Base-by-base conservation (phyloP, 2,329 filamentous ascomycete species). In the Colletotrichum tropicale region DNA sequence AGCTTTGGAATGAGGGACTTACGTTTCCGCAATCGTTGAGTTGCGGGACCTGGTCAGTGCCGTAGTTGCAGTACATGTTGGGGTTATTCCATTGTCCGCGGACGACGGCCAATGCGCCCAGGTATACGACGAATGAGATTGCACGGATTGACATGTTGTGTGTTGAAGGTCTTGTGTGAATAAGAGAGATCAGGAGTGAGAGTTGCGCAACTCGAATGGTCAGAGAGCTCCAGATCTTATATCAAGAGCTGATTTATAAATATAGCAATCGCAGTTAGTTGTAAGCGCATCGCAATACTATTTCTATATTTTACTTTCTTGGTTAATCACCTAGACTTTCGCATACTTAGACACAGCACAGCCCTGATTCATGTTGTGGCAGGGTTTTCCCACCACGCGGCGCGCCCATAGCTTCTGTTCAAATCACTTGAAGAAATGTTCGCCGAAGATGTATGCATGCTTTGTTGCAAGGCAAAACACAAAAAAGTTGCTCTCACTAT, bases 201-300 rank as follows among this genome's bases (percentile, higher is more conserved):
- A 5, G 43, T 52, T 21, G n/a, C 43, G 43, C 10, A 52, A 13
- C 10, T 21, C 2, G 0, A 0, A 13, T 1, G 3, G n/a, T 2
- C 0, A 13, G 43, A 52, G 1, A 52, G 0, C 2, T 21, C n/a
- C 2, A 1, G 6, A 5, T 7, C n/a, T 52, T 52, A 21, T 52
- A 21, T 21, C 12, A 1, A 21, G n/a, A 52, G n/a, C n/a, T 8
- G n/a, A 6, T 4, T 52, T 21, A 3, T 52, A 52, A 52, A 52
- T 52, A 52, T 52, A 52, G 43, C 43, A 21, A 13, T 4, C n/a
- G 4, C 2, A 52, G n/a, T 52, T 13, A 13, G n/a, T 21, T 52
- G n/a, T 4, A 21, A 52, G 43, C 10, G 21, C 10, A 21, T 13
- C 43, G 0, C n/a, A 21, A 52, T 52, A 0, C n/a, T 13, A 21